Evolutionary conservation across 805 yeast species (phyloP).

Genomic region (Kazachstania kunashirensis): DNA sequence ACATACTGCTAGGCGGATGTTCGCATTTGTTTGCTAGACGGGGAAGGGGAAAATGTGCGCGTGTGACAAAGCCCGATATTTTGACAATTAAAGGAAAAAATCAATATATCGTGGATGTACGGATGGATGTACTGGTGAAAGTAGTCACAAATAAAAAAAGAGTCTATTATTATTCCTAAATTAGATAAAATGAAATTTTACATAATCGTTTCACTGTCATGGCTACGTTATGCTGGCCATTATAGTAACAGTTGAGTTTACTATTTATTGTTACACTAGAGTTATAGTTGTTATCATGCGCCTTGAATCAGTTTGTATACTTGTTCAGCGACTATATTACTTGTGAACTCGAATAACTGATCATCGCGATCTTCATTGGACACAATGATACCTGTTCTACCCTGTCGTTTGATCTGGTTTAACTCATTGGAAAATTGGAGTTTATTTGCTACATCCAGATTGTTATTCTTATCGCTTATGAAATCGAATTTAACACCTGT

Average conservation of each 20-base stretch:
- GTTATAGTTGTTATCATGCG: background rate
- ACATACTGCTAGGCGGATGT: no score
- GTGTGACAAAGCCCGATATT: no score
- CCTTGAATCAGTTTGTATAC: constrained; percentile 13
- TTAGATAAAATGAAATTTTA: no score
- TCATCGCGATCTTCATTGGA: constrained; percentile 8
- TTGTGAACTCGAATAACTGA: constrained; percentile 23
- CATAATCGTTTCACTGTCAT: no score
- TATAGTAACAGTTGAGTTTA: background rate
- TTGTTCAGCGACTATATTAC: constrained; percentile 18
- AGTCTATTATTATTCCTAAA: no score
- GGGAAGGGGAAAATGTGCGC: no score
- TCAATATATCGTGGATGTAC: no score
- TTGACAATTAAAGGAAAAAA: no score
- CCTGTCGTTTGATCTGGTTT: constrained; percentile 17
- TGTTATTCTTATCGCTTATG: background rate
- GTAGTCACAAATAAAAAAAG: no score
- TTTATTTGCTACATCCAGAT: background rate
- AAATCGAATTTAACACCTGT: constrained; percentile 15
- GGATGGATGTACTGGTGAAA: no score
- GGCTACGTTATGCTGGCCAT: no score
- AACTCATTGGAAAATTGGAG: constrained; percentile 9
- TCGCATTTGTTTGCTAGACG: no score
- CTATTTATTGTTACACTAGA: background rate
- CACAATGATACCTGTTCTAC: constrained; percentile 23